Evolutionary conservation across 305 asterid species (phyloP).

Genomic region (Solanum aculeatissimum): DNA sequence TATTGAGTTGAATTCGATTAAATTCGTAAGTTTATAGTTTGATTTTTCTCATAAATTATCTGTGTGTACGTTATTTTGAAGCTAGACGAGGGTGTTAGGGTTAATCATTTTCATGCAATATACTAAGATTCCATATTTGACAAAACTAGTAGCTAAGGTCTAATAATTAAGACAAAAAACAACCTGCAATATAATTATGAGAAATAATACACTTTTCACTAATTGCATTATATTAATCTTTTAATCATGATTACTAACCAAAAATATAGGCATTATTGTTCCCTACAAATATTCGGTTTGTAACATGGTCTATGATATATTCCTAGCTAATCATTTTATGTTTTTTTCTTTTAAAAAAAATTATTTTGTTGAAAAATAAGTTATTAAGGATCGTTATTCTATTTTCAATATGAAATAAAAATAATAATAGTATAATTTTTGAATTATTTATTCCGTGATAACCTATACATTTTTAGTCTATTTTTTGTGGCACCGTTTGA

Average conservation of each 20-base stretch:
- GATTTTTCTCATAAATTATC: too few species aligned
- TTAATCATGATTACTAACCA: background rate
- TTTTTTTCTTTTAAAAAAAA: too few species aligned
- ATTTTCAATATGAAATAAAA: too few species aligned
- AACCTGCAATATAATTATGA: background rate
- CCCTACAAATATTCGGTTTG: background rate
- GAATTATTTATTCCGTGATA: fast-evolving
- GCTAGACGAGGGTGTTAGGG: background rate
- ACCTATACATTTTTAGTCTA: background rate
- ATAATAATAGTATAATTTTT: too few species aligned
- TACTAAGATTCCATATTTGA: background rate
- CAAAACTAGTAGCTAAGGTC: background rate
- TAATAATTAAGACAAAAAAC: background rate
- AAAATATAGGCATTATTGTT: background rate
- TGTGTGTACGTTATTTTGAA: background rate
- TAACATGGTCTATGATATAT: background rate
- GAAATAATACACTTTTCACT: background rate
- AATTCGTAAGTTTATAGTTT: too few species aligned
- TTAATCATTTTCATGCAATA: background rate
- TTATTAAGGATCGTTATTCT: too few species aligned
- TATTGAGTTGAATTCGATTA: too few species aligned
- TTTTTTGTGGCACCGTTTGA: too few species aligned
- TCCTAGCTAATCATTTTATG: background rate
- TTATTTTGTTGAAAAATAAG: too few species aligned
- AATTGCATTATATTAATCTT: background rate